Conservation (phyloP, 495 filamentous ascomycete species). For the Hapsidospora chrysogenum region DNA sequence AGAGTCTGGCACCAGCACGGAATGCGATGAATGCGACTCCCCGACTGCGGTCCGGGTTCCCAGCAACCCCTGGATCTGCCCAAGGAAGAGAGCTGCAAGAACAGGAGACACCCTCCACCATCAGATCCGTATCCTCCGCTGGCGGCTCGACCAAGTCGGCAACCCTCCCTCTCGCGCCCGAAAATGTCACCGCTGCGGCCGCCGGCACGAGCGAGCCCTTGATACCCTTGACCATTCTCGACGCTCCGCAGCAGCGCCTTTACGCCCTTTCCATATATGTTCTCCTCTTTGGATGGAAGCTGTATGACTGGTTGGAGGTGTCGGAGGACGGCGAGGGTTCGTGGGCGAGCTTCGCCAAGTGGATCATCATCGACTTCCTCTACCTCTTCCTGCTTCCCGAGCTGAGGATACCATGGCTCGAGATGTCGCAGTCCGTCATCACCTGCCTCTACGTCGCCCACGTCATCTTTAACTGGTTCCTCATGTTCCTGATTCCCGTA, state of each 20-base stretch:
- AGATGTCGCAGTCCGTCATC: constrained; percentile 63
- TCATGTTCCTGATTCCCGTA: constrained; percentile 86
- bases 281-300: constrained; percentile 54
- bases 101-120: background rate
- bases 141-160: background rate
- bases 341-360: constrained; percentile 82
- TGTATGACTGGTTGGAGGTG: constrained; percentile 66
- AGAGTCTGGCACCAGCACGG: constrained; percentile 13
- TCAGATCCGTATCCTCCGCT: background rate
- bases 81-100: constrained; percentile 7
- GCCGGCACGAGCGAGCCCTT: constrained; percentile 33
- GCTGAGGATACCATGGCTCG: constrained; percentile 85
- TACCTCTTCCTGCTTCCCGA: constrained; percentile 75
- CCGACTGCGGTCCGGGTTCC: constrained; percentile 22
- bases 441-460: constrained; percentile 49
- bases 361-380: constrained; percentile 64
- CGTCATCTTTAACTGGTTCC: constrained; percentile 52
- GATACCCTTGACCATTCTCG: constrained; percentile 57
- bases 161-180: constrained; percentile 20
- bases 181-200: constrained; percentile 7
- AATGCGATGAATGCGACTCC: constrained; percentile 28
- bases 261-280: constrained; percentile 68
- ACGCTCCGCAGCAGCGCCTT: constrained; percentile 75
- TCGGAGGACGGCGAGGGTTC: constrained; percentile 63
- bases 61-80: constrained; percentile 17